phyloP scores from a whole-genome alignment of 2,329 filamentous ascomycete genomes.

The Diplodia sapinea region DNA sequence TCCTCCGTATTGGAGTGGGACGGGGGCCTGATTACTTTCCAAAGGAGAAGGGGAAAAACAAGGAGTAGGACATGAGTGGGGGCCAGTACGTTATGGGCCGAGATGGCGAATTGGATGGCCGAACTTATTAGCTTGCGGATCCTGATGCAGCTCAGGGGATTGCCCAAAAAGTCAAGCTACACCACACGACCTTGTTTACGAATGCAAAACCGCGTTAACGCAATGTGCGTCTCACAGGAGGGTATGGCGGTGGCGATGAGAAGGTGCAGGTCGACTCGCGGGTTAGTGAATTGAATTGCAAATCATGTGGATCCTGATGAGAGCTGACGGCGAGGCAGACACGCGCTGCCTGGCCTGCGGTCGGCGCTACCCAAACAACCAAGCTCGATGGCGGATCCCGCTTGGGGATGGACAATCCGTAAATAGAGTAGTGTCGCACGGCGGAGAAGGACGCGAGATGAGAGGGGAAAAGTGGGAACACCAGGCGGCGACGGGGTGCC shows the following conservation, averaged over 20 bases:
- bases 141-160: conserved; percentile 1
- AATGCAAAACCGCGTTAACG: conserved; percentile 18
- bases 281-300: not conserved
- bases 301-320: not conserved
- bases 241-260: not conserved
- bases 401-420: not conserved
- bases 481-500: conserved; percentile 2
- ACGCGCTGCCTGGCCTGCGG: not conserved
- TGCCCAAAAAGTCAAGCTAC: conserved; percentile 4
- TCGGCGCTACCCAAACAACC: not conserved
- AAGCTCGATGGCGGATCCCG: not conserved
- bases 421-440: not conserved
- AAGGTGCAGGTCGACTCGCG: not conserved
- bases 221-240: not conserved
- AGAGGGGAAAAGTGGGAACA: conserved; percentile 20
- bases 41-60: not conserved
- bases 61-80: not conserved
- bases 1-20: not conserved
- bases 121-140: conserved; percentile 7
- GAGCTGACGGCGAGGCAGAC: not conserved
- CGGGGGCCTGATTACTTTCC: not conserved
- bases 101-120: conserved; percentile 8
- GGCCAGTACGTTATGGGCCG: not conserved
- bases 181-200: conserved; percentile 1
- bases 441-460: conserved; percentile 4